These are phyloP conservation scores for Trypanosoma congolense DNA, from an alignment of 208 protist species.

Conservation along the genomic window DNA sequence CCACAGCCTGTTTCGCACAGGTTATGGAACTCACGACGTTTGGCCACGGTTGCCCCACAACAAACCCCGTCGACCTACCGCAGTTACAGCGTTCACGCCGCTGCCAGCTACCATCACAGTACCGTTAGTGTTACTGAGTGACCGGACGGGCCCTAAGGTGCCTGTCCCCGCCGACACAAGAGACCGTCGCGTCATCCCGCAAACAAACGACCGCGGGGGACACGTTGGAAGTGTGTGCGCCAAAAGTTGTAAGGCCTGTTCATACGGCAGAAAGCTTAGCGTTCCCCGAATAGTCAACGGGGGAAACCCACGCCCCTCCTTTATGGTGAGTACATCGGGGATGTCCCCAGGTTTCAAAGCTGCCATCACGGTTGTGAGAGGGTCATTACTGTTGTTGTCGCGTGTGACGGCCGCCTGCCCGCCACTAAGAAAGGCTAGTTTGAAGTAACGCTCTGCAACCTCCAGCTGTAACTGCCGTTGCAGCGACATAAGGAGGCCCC, in stretches of 20 bases:
- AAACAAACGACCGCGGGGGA: conserved; percentile 59
- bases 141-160: background rate
- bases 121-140: background rate
- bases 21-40: background rate
- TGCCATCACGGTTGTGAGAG: conserved; percentile 27
- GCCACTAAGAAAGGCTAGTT: conserved; percentile 45
- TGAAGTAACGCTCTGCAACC: conserved; percentile 63
- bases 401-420: conserved; percentile 22
- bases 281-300: conserved; percentile 49
- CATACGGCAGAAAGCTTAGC: conserved; percentile 46
- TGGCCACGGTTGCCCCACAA: background rate
- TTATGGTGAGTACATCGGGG: conserved; percentile 61
- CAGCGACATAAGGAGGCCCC: conserved; percentile 57
- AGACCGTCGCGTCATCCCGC: conserved; percentile 8
- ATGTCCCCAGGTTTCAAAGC: conserved; percentile 45
- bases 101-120: background rate
- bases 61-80: background rate
- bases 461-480: conserved; percentile 77
- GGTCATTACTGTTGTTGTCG: conserved; percentile 4
- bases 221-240: conserved; percentile 52
- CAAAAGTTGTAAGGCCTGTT: conserved; percentile 44
- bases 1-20: too few species aligned
- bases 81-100: background rate
- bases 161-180: background rate
- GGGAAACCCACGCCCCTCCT: conserved; percentile 47